Evolutionary conservation across 2,329 filamentous ascomycete genomes (phyloP).

Genomic region (Chaetomiaceae sp.): DNA sequence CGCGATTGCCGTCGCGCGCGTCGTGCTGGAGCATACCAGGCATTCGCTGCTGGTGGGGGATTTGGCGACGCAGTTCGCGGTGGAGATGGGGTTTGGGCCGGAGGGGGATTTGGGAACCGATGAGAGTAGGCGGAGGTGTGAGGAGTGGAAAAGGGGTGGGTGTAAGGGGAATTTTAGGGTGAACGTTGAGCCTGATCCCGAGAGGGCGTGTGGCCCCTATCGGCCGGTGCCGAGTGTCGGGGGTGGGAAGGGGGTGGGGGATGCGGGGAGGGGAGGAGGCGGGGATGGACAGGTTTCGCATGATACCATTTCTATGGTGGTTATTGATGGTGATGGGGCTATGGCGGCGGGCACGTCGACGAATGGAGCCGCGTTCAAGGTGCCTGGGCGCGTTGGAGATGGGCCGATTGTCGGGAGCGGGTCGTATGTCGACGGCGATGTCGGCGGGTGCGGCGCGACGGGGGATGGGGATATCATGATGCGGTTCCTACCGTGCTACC

Average conservation of each 20-base stretch:
- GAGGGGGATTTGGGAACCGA: conserved; percentile 39
- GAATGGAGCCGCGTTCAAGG: conserved; percentile 48
- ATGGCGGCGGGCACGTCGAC: conserved; percentile 53
- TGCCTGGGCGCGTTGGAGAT: conserved; percentile 50
- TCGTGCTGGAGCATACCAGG: conserved; percentile 44
- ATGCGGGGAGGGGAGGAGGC: not conserved
- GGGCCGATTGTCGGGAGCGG: conserved; percentile 50
- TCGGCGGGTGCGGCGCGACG: conserved; percentile 50
- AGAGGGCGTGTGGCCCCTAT: conserved; percentile 42
- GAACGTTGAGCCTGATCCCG: conserved; percentile 40
- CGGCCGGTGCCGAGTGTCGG: conserved; percentile 25
- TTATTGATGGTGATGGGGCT: conserved; percentile 35
- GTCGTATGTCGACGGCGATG: conserved; percentile 48
- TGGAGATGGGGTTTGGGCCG: conserved; percentile 42
- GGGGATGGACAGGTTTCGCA: conserved; percentile 32
- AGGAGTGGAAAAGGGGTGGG: conserved; percentile 34
- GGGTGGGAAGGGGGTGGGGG: conserved; percentile 1
- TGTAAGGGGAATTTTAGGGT: conserved; percentile 49
- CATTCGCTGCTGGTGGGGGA: conserved; percentile 49
- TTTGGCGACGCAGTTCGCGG: conserved; percentile 46
- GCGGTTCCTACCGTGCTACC: conserved; percentile 52
- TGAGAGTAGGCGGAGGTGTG: conserved; percentile 35
- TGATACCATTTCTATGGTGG: conserved; percentile 50
- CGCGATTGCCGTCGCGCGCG: conserved; percentile 44
- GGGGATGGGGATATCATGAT: conserved; percentile 54